Evolutionary conservation across 1,139 yeast genomes (phyloP).

Genomic region (Kazachstania sp.): DNA sequence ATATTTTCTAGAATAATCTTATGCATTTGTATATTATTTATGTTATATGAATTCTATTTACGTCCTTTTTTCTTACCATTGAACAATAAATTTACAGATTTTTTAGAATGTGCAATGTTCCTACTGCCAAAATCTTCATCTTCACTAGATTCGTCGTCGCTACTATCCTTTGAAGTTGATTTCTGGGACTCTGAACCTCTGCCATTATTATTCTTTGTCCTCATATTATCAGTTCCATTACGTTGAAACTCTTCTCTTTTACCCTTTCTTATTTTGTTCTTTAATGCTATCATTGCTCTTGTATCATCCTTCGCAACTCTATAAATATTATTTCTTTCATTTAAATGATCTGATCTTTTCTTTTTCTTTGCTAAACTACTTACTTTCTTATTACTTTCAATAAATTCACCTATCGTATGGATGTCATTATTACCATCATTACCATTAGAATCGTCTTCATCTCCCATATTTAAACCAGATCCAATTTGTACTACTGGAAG

Average conservation of each 20-base stretch:
- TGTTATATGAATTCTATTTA: neutral
- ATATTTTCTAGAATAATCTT: neutral
- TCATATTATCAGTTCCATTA: neutral
- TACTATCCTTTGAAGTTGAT: neutral
- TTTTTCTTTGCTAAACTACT: constrained; percentile 27
- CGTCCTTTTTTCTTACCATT: constrained; percentile 10
- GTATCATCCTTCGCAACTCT: constrained; percentile 28
- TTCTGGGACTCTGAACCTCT: neutral
- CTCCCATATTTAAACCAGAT: constrained; percentile 22
- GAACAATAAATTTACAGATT: constrained; percentile 17
- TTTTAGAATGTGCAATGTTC: constrained; percentile 13
- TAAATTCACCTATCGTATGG: constrained; percentile 31
- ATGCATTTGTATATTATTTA: neutral
- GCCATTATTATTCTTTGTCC: neutral
- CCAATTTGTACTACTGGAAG: constrained; percentile 32
- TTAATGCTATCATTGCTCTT: constrained; percentile 30
- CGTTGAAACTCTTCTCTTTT: constrained; percentile 11
- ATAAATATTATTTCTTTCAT: constrained; percentile 17
- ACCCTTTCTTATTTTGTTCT: constrained; percentile 26
- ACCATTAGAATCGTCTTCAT: neutral
- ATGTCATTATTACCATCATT: constrained; percentile 19
- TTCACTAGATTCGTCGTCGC: constrained; percentile 9
- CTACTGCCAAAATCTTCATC: constrained; percentile 10
- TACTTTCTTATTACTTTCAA: constrained; percentile 28
- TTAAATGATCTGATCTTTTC: constrained; percentile 13